Percentiles rank a stretch among this genome's conserved stretches.
These are phyloP conservation scores for Jamesozyma spencerorum DNA, from an alignment of 805 yeast genomes.

Conservation along the genomic window DNA sequence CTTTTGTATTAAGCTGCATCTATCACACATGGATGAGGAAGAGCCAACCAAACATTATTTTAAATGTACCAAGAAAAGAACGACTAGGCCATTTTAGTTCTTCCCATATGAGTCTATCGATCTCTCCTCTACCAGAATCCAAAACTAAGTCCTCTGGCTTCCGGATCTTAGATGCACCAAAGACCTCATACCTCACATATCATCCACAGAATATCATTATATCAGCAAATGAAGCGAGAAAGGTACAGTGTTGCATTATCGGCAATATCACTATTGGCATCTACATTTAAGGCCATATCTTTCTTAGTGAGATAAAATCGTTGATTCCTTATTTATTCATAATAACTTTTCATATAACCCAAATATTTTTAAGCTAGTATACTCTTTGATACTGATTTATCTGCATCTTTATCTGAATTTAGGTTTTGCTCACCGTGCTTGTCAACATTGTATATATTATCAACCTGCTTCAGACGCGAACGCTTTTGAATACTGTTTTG, in stretches of 20 bases:
- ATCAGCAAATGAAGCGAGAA: conserved; percentile 59
- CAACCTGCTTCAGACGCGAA: neutral
- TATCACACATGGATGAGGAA: no score
- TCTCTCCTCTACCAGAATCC: conserved; percentile 77
- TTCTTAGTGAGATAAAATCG: conserved; percentile 18
- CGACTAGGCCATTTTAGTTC: conserved; percentile 42
- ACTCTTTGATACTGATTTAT: conserved; percentile 9
- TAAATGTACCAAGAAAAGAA: neutral
- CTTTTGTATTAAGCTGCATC: no score
- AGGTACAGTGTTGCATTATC: no score
- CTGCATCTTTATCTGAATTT: conserved; percentile 3
- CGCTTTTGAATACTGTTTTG: conserved; percentile 13
- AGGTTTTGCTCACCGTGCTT: no score
- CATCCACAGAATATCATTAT: conserved; percentile 43
- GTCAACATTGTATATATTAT: conserved; percentile 1
- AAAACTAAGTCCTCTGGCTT: conserved; percentile 67
- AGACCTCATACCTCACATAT: conserved; percentile 46
- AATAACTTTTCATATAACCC: conserved; percentile 12
- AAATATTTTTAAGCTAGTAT: conserved; percentile 14
- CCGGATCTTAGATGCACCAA: conserved; percentile 55
- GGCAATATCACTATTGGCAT: no score
- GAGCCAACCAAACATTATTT: neutral
- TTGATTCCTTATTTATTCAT: conserved; percentile 13
- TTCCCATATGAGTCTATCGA: conserved; percentile 74
- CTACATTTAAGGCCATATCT: no score